Percentiles rank a stretch among this genome's conserved stretches.
These are phyloP conservation scores for Lasiosphaeris hirsuta DNA, from an alignment of 495 filamentous ascomycete species.

Conservation along the genomic window DNA sequence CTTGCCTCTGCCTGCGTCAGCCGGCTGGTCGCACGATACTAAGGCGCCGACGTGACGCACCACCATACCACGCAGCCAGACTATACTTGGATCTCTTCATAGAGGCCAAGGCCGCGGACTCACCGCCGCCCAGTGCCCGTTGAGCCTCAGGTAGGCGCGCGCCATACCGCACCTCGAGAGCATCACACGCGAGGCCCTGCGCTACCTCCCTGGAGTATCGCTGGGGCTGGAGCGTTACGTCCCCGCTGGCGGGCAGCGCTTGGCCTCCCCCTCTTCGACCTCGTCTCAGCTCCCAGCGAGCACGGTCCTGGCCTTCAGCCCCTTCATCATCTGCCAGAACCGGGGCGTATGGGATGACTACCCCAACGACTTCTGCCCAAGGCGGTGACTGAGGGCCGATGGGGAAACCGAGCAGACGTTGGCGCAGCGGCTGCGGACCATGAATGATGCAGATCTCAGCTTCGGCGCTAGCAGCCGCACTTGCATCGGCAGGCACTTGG, in stretches of 20 bases:
- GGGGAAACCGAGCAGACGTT: constrained; percentile 25
- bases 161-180: constrained; percentile 46
- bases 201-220: constrained; percentile 47
- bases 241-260: constrained; percentile 30
- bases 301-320: constrained; percentile 38
- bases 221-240: constrained; percentile 46
- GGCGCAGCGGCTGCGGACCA: constrained; percentile 24
- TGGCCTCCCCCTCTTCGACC: too few relatives aligned
- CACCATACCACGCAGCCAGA: constrained; percentile 19
- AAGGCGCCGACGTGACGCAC: constrained; percentile 14
- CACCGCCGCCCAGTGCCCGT: background rate
- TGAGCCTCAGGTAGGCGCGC: constrained; percentile 16
- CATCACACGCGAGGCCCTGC: constrained; percentile 51
- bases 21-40: constrained; percentile 12
- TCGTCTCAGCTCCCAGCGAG: constrained; percentile 19
- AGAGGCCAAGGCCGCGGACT: constrained; percentile 18
- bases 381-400: constrained; percentile 47
- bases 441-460: constrained; percentile 32
- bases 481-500: constrained; percentile 44
- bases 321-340: constrained; percentile 39
- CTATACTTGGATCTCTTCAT: constrained; percentile 31
- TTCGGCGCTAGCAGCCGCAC: constrained; percentile 40
- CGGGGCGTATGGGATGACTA: constrained; percentile 45
- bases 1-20: constrained; percentile 8
- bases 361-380: constrained; percentile 47